Evolutionary conservation across 2,329 filamentous ascomycete species (phyloP), one percentile per base, ranked within the genome.

Genomic region (Neonectria neomacrospora): DNA sequence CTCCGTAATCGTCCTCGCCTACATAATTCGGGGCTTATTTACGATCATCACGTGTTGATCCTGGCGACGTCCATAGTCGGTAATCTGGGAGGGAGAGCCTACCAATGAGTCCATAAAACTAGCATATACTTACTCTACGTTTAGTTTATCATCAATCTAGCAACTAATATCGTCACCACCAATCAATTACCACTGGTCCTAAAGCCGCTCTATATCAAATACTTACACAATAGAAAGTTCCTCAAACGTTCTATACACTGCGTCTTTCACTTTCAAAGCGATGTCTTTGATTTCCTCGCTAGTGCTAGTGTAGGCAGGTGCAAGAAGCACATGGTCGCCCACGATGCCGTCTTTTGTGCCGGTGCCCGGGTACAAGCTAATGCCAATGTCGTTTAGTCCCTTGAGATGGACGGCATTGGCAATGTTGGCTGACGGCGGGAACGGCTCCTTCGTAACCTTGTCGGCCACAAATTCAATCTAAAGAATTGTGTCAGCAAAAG

Each of bases 251-350:
- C 5, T 23, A 4, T 51, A 6, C 3, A 73, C 37, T 3, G 66
- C 26, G 12, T 70, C 58, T 23, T 58, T 64, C 6, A 66, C 64
- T 18, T 56, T 71, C 2, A 20, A 7, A n/a, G 67, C 69, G 28
- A 73, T 73, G 2, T 64, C 41, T 18, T 56, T 47, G 10, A 74
- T 70, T 69, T 5, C 69, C 22, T 23, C 57, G 54, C 65, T 75
- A 71, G 47, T 77, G 72, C 10, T 77, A 73, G 60, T 83, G 63
- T 82, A 90, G 1, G 87, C 81, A 2, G 85, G 73, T 2, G 70
- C 65, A 9, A 74, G 54, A 9, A 72, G 52, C 11, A 71, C 64
- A 8, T 73, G 67, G n/a, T 74, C 73, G 8, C 73, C 72, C 1
- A 50, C 22, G 9, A 65, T 30, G 0, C 73, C 73, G 23, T 74